A percentile compares a stretch with the other conserved stretches of the same genome.
phyloP scores from a whole-genome alignment of 108 stramenopile species.

The Fistulifera pelliculosa region DNA sequence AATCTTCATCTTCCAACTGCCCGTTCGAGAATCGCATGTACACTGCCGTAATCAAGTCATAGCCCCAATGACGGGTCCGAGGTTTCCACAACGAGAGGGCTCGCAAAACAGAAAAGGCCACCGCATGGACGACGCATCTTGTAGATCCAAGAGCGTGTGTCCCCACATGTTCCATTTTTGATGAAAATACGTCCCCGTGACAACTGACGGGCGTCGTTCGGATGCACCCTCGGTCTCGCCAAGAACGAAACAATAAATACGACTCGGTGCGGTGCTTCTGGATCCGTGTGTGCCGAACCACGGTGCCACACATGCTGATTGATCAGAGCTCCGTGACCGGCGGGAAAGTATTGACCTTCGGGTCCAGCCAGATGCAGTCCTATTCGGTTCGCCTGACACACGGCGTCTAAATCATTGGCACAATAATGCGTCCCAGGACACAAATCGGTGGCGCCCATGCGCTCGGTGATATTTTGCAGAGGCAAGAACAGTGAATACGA shows the following conservation, averaged over 20 bases:
- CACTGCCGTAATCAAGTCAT: slow-evolving; percentile 34
- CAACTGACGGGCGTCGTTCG: slow-evolving; percentile 32
- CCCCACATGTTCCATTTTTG: slow-evolving; percentile 58
- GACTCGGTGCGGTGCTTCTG: slow-evolving; percentile 31
- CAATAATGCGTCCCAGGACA: slow-evolving; percentile 60
- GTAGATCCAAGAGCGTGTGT: slow-evolving; percentile 38
- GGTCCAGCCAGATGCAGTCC: slow-evolving; percentile 12
- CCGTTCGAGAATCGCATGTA: slow-evolving; percentile 40
- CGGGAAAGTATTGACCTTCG: slow-evolving; percentile 22
- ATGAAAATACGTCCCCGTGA: slow-evolving; percentile 60
- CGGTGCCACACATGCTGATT: slow-evolving; percentile 64
- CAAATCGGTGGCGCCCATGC: slow-evolving; percentile 54
- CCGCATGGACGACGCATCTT: slow-evolving; percentile 26
- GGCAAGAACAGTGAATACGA: slow-evolving; percentile 48
- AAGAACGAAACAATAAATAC: slow-evolving; percentile 49
- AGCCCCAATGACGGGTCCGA: slow-evolving; percentile 30
- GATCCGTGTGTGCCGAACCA: slow-evolving; percentile 19
- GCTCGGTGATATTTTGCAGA: slow-evolving; percentile 33
- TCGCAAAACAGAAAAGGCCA: slow-evolving; percentile 31
- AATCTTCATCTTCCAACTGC: slow-evolving; percentile 30
- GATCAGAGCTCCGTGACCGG: slow-evolving; percentile 40
- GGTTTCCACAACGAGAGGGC: slow-evolving; percentile 39
- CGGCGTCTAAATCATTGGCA: slow-evolving; percentile 20
- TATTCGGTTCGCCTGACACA: slow-evolving; percentile 22
- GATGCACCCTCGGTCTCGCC: slow-evolving; percentile 19